Evolutionary conservation across 495 filamentous ascomycete species (phyloP).

Genomic region (Mytilinidion resinicola): DNA sequence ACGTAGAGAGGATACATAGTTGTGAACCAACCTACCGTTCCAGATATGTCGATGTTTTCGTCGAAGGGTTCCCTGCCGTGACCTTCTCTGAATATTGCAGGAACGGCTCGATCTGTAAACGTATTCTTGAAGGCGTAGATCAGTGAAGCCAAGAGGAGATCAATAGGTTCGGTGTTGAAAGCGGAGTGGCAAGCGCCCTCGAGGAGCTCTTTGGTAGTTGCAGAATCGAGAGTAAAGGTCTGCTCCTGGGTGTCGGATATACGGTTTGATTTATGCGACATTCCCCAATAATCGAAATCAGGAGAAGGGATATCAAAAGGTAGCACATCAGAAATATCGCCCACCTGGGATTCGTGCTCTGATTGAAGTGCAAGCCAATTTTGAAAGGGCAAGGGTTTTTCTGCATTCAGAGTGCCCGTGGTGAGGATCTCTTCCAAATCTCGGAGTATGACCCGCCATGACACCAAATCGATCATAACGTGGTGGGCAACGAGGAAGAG

Average conservation of each 20-base stretch:
- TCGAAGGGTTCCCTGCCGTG: constrained; percentile 20
- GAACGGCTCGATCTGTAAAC: constrained; percentile 15
- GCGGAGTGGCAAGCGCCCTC: constrained; percentile 9
- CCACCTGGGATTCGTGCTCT: constrained; percentile 4
- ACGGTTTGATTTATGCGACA: constrained; percentile 9
- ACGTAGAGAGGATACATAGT: constrained; percentile 23
- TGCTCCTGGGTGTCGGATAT: constrained; percentile 13
- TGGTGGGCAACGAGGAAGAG: constrained; percentile 21
- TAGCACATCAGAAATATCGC: constrained; percentile 2
- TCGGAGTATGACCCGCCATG: constrained; percentile 19
- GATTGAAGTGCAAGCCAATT: constrained; percentile 15
- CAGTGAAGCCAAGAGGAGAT: constrained; percentile 15
- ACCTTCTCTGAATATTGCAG: constrained; percentile 14
- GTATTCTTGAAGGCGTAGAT: constrained; percentile 13
- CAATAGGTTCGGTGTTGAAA: constrained; percentile 16
- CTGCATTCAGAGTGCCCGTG: constrained; percentile 1
- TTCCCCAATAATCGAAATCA: constrained; percentile 21
- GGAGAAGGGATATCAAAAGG: constrained; percentile 12
- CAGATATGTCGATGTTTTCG: constrained; percentile 14
- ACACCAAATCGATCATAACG: constrained; percentile 16
- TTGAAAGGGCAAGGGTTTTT: constrained; percentile 19
- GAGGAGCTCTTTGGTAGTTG: constrained; percentile 18
- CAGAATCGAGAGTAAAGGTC: constrained; percentile 7
- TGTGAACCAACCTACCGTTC: constrained; percentile 22
- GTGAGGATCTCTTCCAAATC: constrained; percentile 21